Base-by-base conservation (phyloP, 495 filamentous ascomycete genomes). In the Tuber calosporum region DNA sequence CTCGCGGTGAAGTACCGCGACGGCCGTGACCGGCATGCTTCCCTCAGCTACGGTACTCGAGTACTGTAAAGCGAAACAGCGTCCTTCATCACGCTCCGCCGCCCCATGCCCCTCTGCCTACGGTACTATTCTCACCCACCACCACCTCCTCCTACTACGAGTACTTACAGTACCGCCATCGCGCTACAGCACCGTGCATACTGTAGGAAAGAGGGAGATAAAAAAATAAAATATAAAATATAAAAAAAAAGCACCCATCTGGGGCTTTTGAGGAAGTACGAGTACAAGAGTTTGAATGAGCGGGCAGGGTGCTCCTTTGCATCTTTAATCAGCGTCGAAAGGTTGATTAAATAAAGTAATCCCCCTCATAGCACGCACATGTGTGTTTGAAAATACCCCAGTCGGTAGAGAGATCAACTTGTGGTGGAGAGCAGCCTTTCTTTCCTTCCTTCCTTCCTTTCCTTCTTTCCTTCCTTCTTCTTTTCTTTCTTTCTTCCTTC, bases 321-420 rank as follows among this genome's bases (percentile, higher is more conserved):
- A 68, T 42, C 53, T 73, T 76, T 68, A 77, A 77, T 74, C 74
- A 67, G 68, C 42, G 66, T 72, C 58, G 58, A 72, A 36, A 53
- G 67, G 73, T 78, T 73, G 76, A 78, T 77, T 77, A 73, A 78
- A 73, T 78, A 70, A 78, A 78, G 76, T 77, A 77, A 77, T 77
- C 70, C 75, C 67, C 75, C 70, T 77, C 75, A 77, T 43, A 77
- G 74, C 73, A 75, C 73, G 39, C 75, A 69, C 67, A 74, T 74
- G 73, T 74, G 70, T 78, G 74, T 77, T 73, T 78, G 76, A 73
- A 73, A 77, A 77, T 70, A 45, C 26, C 53, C 70, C 43, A 73
- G 74, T 67, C 38, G 53, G 70, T 76, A 75, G 73, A 71, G 71
- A 68, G 74, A 42, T 75, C 75, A 30, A 62, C n/a, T 62, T 13